Conservation (phyloP, 345 rosid genomes). For the Garcia nutans region DNA sequence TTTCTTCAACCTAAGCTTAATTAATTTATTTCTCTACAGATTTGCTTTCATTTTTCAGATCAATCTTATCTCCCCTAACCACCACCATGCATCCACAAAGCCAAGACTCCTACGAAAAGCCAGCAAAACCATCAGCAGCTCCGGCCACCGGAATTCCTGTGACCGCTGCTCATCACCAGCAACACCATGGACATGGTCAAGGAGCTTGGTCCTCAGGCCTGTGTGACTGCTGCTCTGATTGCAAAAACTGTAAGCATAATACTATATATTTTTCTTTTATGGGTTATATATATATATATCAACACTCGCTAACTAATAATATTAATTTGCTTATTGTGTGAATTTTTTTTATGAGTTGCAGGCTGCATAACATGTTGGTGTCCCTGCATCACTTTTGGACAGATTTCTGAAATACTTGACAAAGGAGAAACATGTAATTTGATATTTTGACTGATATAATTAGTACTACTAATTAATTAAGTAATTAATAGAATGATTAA, state of each 20-base stretch:
- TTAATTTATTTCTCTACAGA: no score
- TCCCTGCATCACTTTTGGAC: constrained; percentile 26
- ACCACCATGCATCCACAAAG: not conserved
- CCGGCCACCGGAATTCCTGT: not conserved
- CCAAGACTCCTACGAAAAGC: not conserved
- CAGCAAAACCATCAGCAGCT: not conserved
- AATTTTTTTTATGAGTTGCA: not conserved
- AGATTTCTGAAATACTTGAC: constrained; percentile 24
- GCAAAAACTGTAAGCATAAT: constrained; percentile 8
- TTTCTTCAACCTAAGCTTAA: not conserved
- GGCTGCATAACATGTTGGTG: constrained; percentile 24
- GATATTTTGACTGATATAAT: not conserved
- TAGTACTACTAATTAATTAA: no score
- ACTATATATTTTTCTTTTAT: not conserved
- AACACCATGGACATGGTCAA: not conserved
- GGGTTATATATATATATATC: no score
- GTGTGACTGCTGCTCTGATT: constrained; percentile 12
- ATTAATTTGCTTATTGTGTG: no score
- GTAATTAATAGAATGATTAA: not conserved
- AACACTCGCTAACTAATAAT: no score
- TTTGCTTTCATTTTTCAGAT: not conserved
- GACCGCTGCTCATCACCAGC: not conserved
- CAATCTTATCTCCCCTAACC: not conserved
- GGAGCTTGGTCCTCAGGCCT: constrained; percentile 19
- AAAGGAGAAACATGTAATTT: constrained; percentile 14